A percentile compares a stretch with the other conserved stretches of the same genome.
Evolutionary conservation across 1,139 yeast species (phyloP).

Genomic region (Scheffersomyces quercinus): DNA sequence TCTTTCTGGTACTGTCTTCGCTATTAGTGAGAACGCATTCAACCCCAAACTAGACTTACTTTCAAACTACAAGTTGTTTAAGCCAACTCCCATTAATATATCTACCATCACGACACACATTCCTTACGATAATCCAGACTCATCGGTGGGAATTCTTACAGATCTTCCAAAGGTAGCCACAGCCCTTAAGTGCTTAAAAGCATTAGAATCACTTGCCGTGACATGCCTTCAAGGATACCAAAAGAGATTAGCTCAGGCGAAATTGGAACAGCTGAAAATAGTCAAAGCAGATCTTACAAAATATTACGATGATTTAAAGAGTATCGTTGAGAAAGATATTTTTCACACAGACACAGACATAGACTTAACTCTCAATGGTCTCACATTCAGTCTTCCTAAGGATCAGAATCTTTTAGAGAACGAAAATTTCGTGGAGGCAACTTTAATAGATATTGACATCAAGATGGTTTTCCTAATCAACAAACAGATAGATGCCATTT

Average conservation of each 20-base stretch:
- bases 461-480: slow-evolving; percentile 29
- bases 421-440: slow-evolving; percentile 23
- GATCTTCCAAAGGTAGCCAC: slow-evolving; percentile 31
- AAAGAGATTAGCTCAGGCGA: slow-evolving; percentile 45
- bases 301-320: slow-evolving; percentile 9
- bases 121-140: slow-evolving; percentile 42
- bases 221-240: slow-evolving; percentile 51
- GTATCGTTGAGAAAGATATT: slow-evolving; percentile 7
- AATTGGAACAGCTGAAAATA: slow-evolving; percentile 25
- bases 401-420: slow-evolving; percentile 11
- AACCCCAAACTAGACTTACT: slow-evolving; percentile 44
- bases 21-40: slow-evolving; percentile 50
- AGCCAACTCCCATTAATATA: slow-evolving; percentile 27
- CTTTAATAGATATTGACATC: slow-evolving; percentile 46
- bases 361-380: slow-evolving; percentile 13
- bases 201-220: slow-evolving; percentile 34
- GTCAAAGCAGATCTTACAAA: slow-evolving; percentile 10
- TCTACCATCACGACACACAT: slow-evolving; percentile 41
- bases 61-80: slow-evolving; percentile 41
- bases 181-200: slow-evolving; percentile 35
- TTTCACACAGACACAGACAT: slow-evolving; percentile 9
- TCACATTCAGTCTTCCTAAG: slow-evolving; percentile 11
- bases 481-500: slow-evolving; percentile 19
- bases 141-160: slow-evolving; percentile 27
- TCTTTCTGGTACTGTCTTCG: slow-evolving; percentile 46